Conservation (phyloP, 2,329 filamentous ascomycete species). For the Sclerotiophoma versabilis region DNA sequence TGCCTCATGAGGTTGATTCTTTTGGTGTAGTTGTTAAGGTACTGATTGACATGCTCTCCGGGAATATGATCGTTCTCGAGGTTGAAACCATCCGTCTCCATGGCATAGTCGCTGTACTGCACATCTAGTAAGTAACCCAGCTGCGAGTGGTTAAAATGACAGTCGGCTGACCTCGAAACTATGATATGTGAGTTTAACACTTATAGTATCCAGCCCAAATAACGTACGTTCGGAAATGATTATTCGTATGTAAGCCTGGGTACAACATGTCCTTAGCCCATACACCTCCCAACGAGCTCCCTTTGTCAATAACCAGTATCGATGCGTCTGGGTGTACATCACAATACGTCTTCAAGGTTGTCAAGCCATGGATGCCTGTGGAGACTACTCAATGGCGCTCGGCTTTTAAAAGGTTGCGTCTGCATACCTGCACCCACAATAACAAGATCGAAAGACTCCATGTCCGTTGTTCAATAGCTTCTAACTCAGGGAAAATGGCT, state of each 20-base stretch:
- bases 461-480: too few species aligned
- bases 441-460: conserved; percentile 31
- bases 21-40: conserved; percentile 57
- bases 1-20: conserved; percentile 56
- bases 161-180: conserved; percentile 24
- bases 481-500: too few species aligned
- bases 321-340: conserved; percentile 52
- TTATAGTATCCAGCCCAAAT: neutral
- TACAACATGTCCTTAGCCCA: conserved; percentile 55
- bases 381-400: neutral
- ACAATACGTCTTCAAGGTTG: conserved; percentile 58
- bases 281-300: conserved; percentile 51
- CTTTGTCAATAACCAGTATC: conserved; percentile 54
- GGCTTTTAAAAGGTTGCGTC: neutral
- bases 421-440: conserved; percentile 39
- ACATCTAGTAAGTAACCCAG: neutral
- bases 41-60: conserved; percentile 63
- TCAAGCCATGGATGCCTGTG: conserved; percentile 53
- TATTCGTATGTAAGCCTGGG: conserved; percentile 55
- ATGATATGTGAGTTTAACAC: neutral
- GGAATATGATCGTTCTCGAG: conserved; percentile 64
- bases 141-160: too few species aligned
- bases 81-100: conserved; percentile 36
- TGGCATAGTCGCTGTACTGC: conserved; percentile 49
- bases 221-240: conserved; percentile 50